These are phyloP conservation scores for Colletotrichum tanaceti DNA, from an alignment of 2,329 filamentous ascomycete genomes.

Conservation along the genomic window DNA sequence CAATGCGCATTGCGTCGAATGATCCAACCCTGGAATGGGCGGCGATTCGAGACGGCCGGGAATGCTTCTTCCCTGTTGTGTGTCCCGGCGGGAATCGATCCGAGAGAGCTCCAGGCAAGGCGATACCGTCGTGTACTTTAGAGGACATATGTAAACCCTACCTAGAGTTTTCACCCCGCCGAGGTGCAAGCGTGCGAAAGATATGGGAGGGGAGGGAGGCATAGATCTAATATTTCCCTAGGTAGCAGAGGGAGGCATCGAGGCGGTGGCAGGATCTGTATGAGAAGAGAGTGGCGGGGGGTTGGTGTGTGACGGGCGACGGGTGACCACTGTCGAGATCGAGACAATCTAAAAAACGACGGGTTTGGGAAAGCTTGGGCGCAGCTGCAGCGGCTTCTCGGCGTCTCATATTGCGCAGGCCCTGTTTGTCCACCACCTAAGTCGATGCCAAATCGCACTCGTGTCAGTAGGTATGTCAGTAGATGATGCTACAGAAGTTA, in stretches of 20 bases:
- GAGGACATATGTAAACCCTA: conserved; percentile 19
- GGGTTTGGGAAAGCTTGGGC: conserved; percentile 8
- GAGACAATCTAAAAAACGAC: conserved; percentile 13
- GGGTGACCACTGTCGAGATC: not conserved
- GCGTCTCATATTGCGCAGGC: conserved; percentile 12
- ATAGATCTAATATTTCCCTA: not conserved
- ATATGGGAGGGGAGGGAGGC: conserved; percentile 2
- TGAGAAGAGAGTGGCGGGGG: not conserved
- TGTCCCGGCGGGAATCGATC: conserved; percentile 27
- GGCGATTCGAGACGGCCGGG: conserved; percentile 36
- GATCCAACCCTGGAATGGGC: conserved; percentile 36
- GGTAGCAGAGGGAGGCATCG: conserved; percentile 5
- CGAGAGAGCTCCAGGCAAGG: conserved; percentile 21
- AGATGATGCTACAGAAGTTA: not conserved
- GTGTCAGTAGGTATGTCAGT: not conserved
- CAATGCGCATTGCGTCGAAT: conserved; percentile 34
- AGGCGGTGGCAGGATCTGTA: not conserved
- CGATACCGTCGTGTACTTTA: conserved; percentile 9
- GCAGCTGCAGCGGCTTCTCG: conserved; percentile 8
- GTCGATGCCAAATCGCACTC: conserved; percentile 4
- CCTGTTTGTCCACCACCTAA: not conserved
- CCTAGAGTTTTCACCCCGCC: conserved; percentile 31
- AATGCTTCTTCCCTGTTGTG: conserved; percentile 37
- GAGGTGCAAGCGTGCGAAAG: conserved; percentile 33
- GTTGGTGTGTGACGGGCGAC: not conserved